A percentile compares a stretch with the other conserved stretches of the same genome.
phyloP scores from a whole-genome alignment of 1,284 basidiomycete genomes.

The Marasmius oreades region DNA sequence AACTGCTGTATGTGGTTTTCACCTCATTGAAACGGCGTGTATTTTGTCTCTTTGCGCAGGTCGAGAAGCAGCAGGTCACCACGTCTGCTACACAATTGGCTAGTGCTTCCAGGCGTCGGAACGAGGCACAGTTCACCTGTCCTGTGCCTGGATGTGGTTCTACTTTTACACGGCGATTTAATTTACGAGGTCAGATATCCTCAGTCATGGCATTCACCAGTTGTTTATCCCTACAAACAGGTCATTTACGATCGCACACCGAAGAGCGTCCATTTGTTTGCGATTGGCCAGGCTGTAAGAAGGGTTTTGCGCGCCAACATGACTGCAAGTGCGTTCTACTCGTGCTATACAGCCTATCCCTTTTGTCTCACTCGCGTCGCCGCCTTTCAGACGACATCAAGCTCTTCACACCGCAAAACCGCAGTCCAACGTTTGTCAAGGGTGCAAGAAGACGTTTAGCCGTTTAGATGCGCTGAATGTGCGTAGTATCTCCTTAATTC shows the following conservation, averaged over 20 bases:
- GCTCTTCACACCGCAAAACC: slow-evolving; percentile 83
- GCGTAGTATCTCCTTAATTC: slow-evolving; percentile 36
- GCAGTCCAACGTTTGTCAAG: slow-evolving; percentile 83
- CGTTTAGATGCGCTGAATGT: slow-evolving; percentile 91
- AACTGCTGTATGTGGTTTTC: neutral
- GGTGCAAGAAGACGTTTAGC: slow-evolving; percentile 94
- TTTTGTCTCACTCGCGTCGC: slow-evolving; percentile 8
- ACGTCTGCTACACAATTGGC: slow-evolving; percentile 93
- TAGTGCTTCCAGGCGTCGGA: slow-evolving; percentile 83
- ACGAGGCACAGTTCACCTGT: slow-evolving; percentile 89
- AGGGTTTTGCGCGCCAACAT: slow-evolving; percentile 92
- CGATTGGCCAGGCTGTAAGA: slow-evolving; percentile 89
- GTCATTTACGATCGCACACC: slow-evolving; percentile 94
- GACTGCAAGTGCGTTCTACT: slow-evolving; percentile 81
- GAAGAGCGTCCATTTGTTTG: slow-evolving; percentile 94
- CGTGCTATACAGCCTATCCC: slow-evolving; percentile 7
- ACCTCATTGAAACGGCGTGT: neutral
- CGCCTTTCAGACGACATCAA: slow-evolving; percentile 71
- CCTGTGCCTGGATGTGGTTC: slow-evolving; percentile 94
- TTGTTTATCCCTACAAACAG: slow-evolving; percentile 38
- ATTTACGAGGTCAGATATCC: slow-evolving; percentile 62
- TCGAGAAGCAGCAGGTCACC: slow-evolving; percentile 91
- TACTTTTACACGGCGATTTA: slow-evolving; percentile 89
- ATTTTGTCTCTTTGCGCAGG: slow-evolving; percentile 31
- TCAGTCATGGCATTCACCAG: slow-evolving; percentile 12